Conservation (phyloP, 176 grass and related monocot genomes). For the Microstegium vimineum region DNA sequence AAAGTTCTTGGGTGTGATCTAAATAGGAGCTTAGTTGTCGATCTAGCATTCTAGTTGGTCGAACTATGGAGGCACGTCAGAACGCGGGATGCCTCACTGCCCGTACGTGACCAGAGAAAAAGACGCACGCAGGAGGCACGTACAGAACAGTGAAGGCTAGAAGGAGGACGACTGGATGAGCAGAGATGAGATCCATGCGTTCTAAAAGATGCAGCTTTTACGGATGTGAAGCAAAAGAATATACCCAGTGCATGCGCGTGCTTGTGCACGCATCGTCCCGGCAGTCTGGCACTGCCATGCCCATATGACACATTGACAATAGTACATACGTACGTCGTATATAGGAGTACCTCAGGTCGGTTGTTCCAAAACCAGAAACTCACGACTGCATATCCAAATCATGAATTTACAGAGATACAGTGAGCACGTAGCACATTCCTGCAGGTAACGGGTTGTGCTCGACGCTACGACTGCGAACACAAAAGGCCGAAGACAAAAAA, state of each 20-base stretch:
- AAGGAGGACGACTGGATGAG: neutral
- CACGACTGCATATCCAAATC: too few relatives aligned
- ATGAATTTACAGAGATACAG: too few relatives aligned
- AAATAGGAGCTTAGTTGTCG: too few relatives aligned
- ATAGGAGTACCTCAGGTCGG: too few relatives aligned
- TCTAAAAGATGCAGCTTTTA: constrained; percentile 12
- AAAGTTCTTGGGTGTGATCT: too few relatives aligned
- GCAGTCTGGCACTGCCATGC: neutral
- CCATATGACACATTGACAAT: neutral
- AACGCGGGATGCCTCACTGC: neutral
- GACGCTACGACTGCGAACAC: too few relatives aligned
- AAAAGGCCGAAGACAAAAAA: too few relatives aligned
- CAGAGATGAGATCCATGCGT: neutral
- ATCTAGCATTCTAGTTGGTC: too few relatives aligned
- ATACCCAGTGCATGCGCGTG: neutral
- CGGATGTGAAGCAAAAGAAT: constrained; percentile 15
- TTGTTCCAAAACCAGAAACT: too few relatives aligned
- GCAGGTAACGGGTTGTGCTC: too few relatives aligned
- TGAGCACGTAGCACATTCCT: too few relatives aligned
- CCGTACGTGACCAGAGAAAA: neutral
- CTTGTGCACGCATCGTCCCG: neutral
- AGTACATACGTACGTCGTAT: neutral
- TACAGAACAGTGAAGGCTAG: neutral
- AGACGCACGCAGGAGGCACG: neutral
- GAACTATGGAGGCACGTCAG: neutral